Evolutionary conservation across 108 stramenopile species (phyloP), one percentile per base, ranked within the genome.

Genomic region (Fragilaria crotonensis): DNA sequence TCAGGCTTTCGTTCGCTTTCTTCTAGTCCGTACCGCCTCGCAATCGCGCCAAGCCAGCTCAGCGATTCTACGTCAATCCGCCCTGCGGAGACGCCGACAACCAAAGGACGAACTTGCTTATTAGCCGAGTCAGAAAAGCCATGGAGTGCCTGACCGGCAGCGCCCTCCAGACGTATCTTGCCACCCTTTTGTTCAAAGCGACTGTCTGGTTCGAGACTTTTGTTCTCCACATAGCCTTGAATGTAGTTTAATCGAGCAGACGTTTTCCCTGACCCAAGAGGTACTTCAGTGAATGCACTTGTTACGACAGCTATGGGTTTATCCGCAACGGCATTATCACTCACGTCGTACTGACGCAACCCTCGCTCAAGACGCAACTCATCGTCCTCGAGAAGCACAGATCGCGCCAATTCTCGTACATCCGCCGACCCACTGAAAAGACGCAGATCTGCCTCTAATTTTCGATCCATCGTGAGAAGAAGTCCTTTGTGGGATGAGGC

Each of bases 11-110:
- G 66, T 18, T 54, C 44, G 7, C 66, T 58, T 33, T 85, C 90
- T 41, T 86, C 84, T 36, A 93, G 49, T 0, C 90, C 90, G 62
- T 93, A 93, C 47, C 90, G 77, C 48, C 90, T 67, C 20, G 90
- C 90, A 63, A 93, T 89, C 25, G 81, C 80, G 1, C 90, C 90
- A 4, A 93, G 33, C 90, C 90, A 93, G 48, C 82, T 84, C 53
- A 93, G 28, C 18, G 83, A 85, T 65, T 93, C 90, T n/a, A 89
- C 23, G 41, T 61, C 57, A 48, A 93, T 87, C 14, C 58, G 66
- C 25, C 81, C 84, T 36, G 72, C 33, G 5, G 80, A 69, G 1
- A 69, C 77, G 1, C 80, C 84, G 2, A 68, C 77, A 46, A 93
- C 48, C 4, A 93, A 62, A 2, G 90, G 87, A 9, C 77, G 5